phyloP scores from a whole-genome alignment of 306 rosid genomes.

The Phaseolus lunatus region DNA sequence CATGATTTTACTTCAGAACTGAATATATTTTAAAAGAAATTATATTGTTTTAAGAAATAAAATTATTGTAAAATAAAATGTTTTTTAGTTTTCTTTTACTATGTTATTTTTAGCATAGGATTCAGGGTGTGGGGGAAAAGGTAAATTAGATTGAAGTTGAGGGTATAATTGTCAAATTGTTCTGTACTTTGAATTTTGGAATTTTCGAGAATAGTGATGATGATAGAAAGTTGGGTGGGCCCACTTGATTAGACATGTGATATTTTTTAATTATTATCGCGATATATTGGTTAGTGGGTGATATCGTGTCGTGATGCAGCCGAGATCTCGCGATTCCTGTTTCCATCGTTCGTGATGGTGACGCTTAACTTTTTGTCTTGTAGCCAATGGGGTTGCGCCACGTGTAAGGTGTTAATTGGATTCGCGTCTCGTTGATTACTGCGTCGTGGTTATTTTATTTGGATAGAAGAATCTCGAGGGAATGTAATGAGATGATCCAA shows the following conservation, averaged over 20 bases:
- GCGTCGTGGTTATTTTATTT: neutral
- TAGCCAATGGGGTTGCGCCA: slow-evolving; percentile 46
- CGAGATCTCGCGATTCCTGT: slow-evolving; percentile 34
- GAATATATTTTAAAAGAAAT: no score
- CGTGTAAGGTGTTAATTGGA: slow-evolving; percentile 5
- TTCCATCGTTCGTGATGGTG: neutral
- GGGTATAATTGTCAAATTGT: slow-evolving; percentile 48
- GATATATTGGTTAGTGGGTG: slow-evolving; percentile 18
- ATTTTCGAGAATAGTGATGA: slow-evolving; percentile 51
- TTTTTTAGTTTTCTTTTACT: no score
- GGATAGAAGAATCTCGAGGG: slow-evolving; percentile 45
- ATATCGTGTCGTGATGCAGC: neutral
- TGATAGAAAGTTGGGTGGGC: slow-evolving; percentile 50
- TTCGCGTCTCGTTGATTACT: neutral
- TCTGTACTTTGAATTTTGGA: slow-evolving; percentile 40
- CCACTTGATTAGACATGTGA: slow-evolving; percentile 41
- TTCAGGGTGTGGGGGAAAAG: neutral
- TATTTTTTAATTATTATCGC: slow-evolving; percentile 11
- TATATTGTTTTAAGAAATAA: no score
- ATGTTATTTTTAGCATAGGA: neutral
- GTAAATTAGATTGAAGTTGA: slow-evolving; percentile 14
- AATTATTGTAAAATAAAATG: no score
- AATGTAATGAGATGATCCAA: slow-evolving; percentile 26
- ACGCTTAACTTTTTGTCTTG: neutral
- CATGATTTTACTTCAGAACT: no score